phyloP scores from a whole-genome alignment of 345 rosid species.

The Linum usitatissimum region DNA sequence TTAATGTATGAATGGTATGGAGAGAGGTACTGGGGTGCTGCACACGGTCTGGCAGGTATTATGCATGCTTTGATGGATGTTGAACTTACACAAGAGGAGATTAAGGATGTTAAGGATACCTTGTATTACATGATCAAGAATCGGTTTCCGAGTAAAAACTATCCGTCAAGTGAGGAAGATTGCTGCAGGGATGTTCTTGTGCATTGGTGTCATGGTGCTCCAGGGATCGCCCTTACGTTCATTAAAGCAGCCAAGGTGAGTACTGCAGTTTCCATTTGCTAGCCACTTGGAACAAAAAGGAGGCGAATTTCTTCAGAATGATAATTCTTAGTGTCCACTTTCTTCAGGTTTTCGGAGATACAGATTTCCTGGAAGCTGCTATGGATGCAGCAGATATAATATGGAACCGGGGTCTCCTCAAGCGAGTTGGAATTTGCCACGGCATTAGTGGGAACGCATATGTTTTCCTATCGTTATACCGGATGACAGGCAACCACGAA shows the following conservation, averaged over 20 bases:
- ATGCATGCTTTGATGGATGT: slow-evolving; percentile 25
- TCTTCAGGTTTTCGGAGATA: slow-evolving; percentile 20
- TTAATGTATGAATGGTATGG: slow-evolving; percentile 27
- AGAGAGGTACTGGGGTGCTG: slow-evolving; percentile 24
- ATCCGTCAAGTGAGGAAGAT: slow-evolving; percentile 17
- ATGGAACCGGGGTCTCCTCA: slow-evolving; percentile 21
- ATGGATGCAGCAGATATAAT: slow-evolving; percentile 18
- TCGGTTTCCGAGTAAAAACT: slow-evolving; percentile 18
- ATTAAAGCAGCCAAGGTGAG: slow-evolving; percentile 23
- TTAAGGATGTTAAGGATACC: slow-evolving; percentile 20
- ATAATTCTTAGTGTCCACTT: no score
- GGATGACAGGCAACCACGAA: slow-evolving; percentile 14
- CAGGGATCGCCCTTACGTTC: slow-evolving; percentile 23
- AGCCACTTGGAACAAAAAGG: no score
- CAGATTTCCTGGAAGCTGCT: slow-evolving; percentile 18
- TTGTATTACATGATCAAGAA: slow-evolving; percentile 20
- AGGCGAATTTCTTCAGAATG: no score
- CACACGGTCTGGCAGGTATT: slow-evolving; percentile 23
- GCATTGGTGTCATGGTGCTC: slow-evolving; percentile 29
- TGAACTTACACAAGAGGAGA: slow-evolving; percentile 14
- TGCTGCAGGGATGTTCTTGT: slow-evolving; percentile 21
- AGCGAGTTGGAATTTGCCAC: slow-evolving; percentile 22
- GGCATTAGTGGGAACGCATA: slow-evolving; percentile 21
- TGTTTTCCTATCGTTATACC: slow-evolving; percentile 19
- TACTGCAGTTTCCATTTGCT: not conserved